These are phyloP conservation scores for Phytophthora pistaciae DNA, from an alignment of 352 stramenopile genomes.

Conservation along the genomic window DNA sequence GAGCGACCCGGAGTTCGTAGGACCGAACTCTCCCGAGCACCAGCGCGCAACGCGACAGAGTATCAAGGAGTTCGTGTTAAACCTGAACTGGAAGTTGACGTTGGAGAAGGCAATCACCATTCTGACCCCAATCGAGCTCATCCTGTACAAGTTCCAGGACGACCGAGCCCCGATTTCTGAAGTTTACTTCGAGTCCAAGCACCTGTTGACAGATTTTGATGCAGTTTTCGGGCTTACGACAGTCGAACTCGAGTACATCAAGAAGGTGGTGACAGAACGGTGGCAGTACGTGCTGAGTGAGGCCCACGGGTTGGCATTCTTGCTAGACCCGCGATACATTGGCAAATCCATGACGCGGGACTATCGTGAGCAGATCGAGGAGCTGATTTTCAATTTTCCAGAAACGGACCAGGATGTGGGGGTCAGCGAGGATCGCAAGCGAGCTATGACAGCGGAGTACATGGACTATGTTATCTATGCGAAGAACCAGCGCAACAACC, in stretches of 20 bases:
- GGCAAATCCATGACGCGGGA: slow-evolving; percentile 86
- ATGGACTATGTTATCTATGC: slow-evolving; percentile 84
- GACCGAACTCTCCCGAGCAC: slow-evolving; percentile 45
- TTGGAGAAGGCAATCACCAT: slow-evolving; percentile 85
- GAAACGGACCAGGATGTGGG: slow-evolving; percentile 73
- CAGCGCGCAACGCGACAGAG: slow-evolving; percentile 62
- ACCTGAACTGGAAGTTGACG: slow-evolving; percentile 83
- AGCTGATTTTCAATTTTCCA: slow-evolving; percentile 84
- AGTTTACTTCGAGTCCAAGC: slow-evolving; percentile 86
- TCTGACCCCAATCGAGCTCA: slow-evolving; percentile 79
- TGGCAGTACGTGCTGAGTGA: slow-evolving; percentile 84
- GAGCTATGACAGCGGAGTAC: slow-evolving; percentile 78
- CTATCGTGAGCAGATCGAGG: slow-evolving; percentile 87
- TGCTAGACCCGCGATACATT: slow-evolving; percentile 84
- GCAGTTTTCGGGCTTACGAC: slow-evolving; percentile 73
- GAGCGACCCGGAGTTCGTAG: slow-evolving; percentile 71
- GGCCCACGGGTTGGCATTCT: slow-evolving; percentile 75
- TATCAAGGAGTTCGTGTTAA: slow-evolving; percentile 81
- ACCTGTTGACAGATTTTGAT: slow-evolving; percentile 83
- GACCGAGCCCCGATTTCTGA: slow-evolving; percentile 82
- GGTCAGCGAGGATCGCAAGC: slow-evolving; percentile 74
- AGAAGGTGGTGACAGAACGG: slow-evolving; percentile 80
- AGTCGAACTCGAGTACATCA: slow-evolving; percentile 83
- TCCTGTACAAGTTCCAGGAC: slow-evolving; percentile 88
- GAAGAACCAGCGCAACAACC: slow-evolving; percentile 83